Base-by-base conservation (phyloP, 371 early-diverging fungal species). In the Blakeslea trispora region DNA sequence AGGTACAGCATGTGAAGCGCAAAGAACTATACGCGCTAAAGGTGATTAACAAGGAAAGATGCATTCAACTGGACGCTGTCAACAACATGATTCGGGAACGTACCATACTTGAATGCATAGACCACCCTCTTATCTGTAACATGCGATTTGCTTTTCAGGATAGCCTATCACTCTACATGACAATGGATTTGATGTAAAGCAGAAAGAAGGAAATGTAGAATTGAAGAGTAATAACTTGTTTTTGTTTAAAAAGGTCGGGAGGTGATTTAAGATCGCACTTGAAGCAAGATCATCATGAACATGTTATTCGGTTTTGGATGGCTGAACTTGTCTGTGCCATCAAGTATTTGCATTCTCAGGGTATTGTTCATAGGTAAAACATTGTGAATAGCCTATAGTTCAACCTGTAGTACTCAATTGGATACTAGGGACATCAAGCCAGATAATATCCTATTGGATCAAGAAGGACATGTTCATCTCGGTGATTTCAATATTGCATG, bases 91-190 rank as follows among this genome's bases (percentile, higher is more conserved):
- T 92, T 23, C 81, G 88, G 45, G 91, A 92, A 66, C 81, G 92
- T 4, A 78, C 74, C 31, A 78, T 92, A 39, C 74, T 92, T 18
- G 91, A 91, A 63, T 72, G 78, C 8, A 53, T 91, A 23, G 77
- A 84, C 53, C 88, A 89, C 64, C 84, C 90, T 6, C 83, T 89
- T 51, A 81, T 92, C 15, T 83, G 81, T 53, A 87, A 89, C 69
- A 67, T 91, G 68, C 82, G 87, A 28, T 92, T 84, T 77, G 87
- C 89, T 2, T 92, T 90, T 59, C 91, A 91, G 61, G 91, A 92
- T 63, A 81, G 77, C 28, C 74, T 82, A 24, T 77, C 87, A 55
- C 71, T 90, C 70, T 91, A 81, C 65, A 90, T 93, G 91, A 88
- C 88, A 15, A 74, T 91, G 70, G 91, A 92, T 63, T 75, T 90